A percentile compares a stretch with the other conserved stretches of the same genome.
These are phyloP conservation scores for Pachysandra terminalis DNA, from an alignment of 164 flowering plant species.

Conservation along the genomic window DNA sequence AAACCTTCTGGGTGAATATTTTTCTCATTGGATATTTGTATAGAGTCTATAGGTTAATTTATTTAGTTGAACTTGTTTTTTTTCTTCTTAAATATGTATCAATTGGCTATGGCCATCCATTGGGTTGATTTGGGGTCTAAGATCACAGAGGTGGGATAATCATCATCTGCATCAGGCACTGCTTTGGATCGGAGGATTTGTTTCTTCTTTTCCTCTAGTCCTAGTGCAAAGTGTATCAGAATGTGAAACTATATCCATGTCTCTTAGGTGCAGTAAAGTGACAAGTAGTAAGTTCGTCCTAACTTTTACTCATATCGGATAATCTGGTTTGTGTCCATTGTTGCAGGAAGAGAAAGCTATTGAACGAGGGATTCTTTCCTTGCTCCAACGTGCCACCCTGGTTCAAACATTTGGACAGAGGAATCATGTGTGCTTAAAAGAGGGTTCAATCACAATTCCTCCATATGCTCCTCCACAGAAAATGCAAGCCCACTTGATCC, in stretches of 20 bases:
- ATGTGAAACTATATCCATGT: neutral
- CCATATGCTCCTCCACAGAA: slow-evolving; percentile 99
- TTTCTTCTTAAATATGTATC: no score
- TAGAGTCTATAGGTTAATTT: no score
- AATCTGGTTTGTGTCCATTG: neutral
- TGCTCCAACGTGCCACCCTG: slow-evolving; percentile 87
- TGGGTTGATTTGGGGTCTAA: neutral
- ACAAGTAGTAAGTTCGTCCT: neutral
- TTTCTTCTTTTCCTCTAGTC: neutral
- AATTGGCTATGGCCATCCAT: neutral
- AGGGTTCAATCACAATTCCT: slow-evolving; percentile 86
- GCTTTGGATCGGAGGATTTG: neutral
- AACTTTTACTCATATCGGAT: neutral
- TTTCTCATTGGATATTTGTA: no score
- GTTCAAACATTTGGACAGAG: slow-evolving; percentile 97
- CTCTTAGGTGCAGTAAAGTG: no score
- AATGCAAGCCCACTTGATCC: slow-evolving; percentile 90
- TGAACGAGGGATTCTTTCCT: slow-evolving; percentile 81
- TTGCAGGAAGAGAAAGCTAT: slow-evolving; percentile 92
- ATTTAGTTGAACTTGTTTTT: no score
- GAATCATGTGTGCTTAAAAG: slow-evolving; percentile 92
- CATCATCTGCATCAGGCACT: neutral
- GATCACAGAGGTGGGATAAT: neutral
- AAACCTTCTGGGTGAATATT: no score
- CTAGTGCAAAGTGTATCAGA: slow-evolving; percentile 1